Base-by-base conservation (phyloP, 148 eudicot species). In the Rhododendron ovatum region DNA sequence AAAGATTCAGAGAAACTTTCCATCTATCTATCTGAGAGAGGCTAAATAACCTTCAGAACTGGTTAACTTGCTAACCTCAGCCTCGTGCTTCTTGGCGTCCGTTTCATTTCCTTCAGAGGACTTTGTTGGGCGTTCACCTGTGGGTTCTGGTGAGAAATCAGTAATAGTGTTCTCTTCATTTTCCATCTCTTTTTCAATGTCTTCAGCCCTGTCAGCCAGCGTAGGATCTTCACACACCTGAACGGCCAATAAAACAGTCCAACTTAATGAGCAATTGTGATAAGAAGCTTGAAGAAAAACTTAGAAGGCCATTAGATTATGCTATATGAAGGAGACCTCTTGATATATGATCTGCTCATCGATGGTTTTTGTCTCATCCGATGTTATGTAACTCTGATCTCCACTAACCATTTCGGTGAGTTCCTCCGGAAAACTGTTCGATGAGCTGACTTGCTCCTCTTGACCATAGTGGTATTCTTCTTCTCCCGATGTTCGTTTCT, bases 321-420 rank as follows among this genome's bases (percentile, higher is more conserved):
- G 85, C 57, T 86, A 51, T 86, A 6, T 83, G 13, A 76, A 82
- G 83, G 35, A 12, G 18, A 87, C 88, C 88, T 87, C 83, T 59
- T 87, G 20, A 39, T 77, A 15, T 78, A 63, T 48, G 45, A 76
- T 77, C 79, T 83, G 77, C 35, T 82, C 82, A 30, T 76, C n/a
- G 69, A 10, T 65, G 39, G 43, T 76, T 33, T 87, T 82, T 41
- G 2, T 76, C 39, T 71, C 63, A 53, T 81, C n/a, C 45, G 39
- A 48, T n/a, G 80, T 30, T 48, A 9, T n/a, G 73, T 9, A 2
- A 35, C 78, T 73, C 41, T 63, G 81, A 74, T 84, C 82, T 30
- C 63, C 74, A 26, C 61, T 78, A 55, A 65, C 65, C n/a, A 28
- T 30, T 83, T 45, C 81, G 4, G 71, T 45, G 41, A 53, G 8